phyloP scores from a whole-genome alignment of 2,329 filamentous ascomycete species.

The Penicillium sp. region DNA sequence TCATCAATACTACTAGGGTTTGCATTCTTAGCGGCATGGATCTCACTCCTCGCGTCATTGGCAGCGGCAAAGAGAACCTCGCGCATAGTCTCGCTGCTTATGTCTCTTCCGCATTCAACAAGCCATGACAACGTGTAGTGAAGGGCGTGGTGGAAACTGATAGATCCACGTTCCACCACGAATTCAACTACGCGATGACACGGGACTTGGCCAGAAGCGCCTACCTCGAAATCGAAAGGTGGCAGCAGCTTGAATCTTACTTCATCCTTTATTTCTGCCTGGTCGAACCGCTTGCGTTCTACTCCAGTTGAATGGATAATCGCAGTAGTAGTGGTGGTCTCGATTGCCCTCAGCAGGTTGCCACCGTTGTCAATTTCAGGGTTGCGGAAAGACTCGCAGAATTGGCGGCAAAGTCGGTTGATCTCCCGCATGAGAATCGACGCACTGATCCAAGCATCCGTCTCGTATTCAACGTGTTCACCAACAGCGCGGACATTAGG shows the following conservation, averaged over 20 bases:
- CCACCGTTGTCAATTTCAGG: slow-evolving; percentile 55
- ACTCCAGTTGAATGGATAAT: slow-evolving; percentile 80
- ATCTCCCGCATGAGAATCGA: slow-evolving; percentile 91
- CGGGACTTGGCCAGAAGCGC: slow-evolving; percentile 35
- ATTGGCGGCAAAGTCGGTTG: slow-evolving; percentile 79
- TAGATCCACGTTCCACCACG: slow-evolving; percentile 75
- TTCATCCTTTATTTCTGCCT: slow-evolving; percentile 79
- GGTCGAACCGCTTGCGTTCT: slow-evolving; percentile 76
- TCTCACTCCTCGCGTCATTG: slow-evolving; percentile 34
- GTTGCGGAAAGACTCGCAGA: slow-evolving; percentile 75
- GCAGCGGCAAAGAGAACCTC: slow-evolving; percentile 63
- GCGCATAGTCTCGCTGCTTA: slow-evolving; percentile 59
- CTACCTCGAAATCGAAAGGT: slow-evolving; percentile 69
- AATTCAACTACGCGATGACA: slow-evolving; percentile 71
- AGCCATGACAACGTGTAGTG: slow-evolving; percentile 97
- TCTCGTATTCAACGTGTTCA: slow-evolving; percentile 96
- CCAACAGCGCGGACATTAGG: slow-evolving; percentile 85
- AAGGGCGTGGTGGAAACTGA: slow-evolving; percentile 94
- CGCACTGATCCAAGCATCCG: slow-evolving; percentile 94
- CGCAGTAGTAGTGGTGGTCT: slow-evolving; percentile 65
- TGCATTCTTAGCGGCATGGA: slow-evolving; percentile 56
- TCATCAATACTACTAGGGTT: slow-evolving; percentile 51
- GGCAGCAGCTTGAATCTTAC: slow-evolving; percentile 68
- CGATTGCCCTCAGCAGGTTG: slow-evolving; percentile 61
- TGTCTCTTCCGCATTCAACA: slow-evolving; percentile 73